Base-by-base conservation (phyloP, 148 eudicot species). In the Rhododendron mucronatum region DNA sequence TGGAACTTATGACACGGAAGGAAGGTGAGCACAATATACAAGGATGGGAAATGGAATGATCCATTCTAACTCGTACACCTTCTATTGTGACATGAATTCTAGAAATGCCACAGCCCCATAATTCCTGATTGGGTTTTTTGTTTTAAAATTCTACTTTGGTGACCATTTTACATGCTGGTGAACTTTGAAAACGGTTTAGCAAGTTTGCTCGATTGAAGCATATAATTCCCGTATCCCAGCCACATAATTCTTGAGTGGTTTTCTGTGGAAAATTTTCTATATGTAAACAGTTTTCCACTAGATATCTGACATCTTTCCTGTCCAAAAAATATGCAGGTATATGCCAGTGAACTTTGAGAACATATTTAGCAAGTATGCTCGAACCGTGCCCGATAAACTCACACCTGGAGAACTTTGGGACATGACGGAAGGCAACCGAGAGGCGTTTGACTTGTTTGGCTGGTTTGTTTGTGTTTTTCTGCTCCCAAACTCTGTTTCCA, bases 301-400 rank as follows among this genome's bases (percentile, higher is more conserved):
- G 73, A 65, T 10, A 10, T 65, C 10, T 67, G 74, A 26, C 30
- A 10, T 67, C 35, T 67, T 67, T n/a, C 74, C 74, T 65, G 26
- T 67, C 35, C 16, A 11, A 67, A 67, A 67, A 26, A 53, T 67
- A 67, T n/a, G 74, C 74, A 67, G 74, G 35, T 67, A 67, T n/a
- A 67, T 67, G 74, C 74, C 74, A 4, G 35, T 67, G 74, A 67
- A 67, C 74, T 67, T 67, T 67, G 44, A 30, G 18, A 30, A 91
- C 88, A 89, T 89, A 0, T 93, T 96, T 85, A 96, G 96, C 93
- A 93, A 94, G 90, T 93, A 96, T 79, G 98, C 95, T 41, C 89
- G 80, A 0, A 96, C 96, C 1, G 87, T 87, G 4, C 98, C 98
- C 0, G 96, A 93, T 61, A 96, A 96, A 81, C 89, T 96, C 81